Conservation (phyloP, 768 basidiomycete genomes). For the Russula abietina region DNA sequence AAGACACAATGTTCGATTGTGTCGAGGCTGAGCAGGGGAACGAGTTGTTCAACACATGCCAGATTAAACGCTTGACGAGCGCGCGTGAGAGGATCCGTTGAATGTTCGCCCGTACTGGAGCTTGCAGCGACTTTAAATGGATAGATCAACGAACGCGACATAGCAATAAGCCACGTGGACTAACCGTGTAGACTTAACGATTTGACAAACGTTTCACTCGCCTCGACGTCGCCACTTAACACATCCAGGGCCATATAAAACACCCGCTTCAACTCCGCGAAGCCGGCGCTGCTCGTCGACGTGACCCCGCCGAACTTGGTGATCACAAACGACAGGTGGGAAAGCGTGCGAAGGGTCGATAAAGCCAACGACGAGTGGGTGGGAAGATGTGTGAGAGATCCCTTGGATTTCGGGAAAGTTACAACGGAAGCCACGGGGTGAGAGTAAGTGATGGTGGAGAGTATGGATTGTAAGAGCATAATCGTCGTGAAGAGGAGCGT, state of each 20-base stretch:
- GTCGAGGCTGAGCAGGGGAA: conserved; percentile 50
- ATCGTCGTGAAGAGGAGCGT: conserved; percentile 68
- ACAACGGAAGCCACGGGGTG: conserved; percentile 1
- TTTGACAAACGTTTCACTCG: conserved; percentile 37
- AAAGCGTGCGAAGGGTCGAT: conserved; percentile 50
- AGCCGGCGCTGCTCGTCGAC: conserved; percentile 46
- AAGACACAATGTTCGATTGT: conserved; percentile 53
- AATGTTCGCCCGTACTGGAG: not conserved
- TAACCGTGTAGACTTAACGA: conserved; percentile 28
- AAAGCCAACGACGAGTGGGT: conserved; percentile 48
- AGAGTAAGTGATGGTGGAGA: conserved; percentile 48
- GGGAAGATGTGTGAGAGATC: conserved; percentile 4
- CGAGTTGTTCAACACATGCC: conserved; percentile 72
- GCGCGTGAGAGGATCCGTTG: conserved; percentile 1
- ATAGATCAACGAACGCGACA: not conserved
- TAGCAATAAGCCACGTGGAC: not conserved
- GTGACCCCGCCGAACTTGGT: conserved; percentile 74
- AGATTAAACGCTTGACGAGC: conserved; percentile 50
- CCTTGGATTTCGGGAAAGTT: not conserved
- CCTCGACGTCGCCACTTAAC: conserved; percentile 40
- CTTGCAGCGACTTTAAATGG: not conserved
- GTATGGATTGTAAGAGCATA: conserved; percentile 59
- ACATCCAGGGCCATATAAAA: conserved; percentile 78
- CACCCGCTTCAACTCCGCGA: conserved; percentile 64
- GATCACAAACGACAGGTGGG: conserved; percentile 68